These are phyloP conservation scores for Rhynchospora breviuscula DNA, from an alignment of 176 grass and related monocot species.

Conservation along the genomic window DNA sequence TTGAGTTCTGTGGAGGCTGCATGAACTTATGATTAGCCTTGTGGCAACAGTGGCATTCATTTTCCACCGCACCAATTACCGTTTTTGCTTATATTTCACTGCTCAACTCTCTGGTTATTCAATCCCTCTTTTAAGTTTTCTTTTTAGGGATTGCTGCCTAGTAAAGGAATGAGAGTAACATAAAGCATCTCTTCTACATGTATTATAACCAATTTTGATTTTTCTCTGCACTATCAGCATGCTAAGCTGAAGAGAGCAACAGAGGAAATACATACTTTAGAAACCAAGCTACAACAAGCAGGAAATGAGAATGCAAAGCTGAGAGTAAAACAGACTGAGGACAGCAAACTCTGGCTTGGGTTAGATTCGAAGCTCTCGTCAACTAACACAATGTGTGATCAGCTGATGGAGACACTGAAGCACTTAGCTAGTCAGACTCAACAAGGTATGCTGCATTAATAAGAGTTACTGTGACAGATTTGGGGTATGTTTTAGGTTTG, in stretches of 20 bases:
- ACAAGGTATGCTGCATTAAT: constrained; percentile 40
- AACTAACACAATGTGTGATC: constrained; percentile 75
- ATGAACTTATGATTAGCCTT: background rate
- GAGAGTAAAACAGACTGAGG: constrained; percentile 78
- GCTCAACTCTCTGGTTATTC: background rate
- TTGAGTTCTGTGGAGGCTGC: background rate
- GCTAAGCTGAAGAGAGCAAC: constrained; percentile 64
- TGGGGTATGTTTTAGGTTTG: background rate
- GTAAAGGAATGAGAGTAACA: background rate
- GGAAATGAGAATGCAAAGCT: constrained; percentile 83
- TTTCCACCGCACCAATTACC: background rate
- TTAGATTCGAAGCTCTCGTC: constrained; percentile 86
- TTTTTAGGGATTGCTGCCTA: background rate
- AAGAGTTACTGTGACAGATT: background rate
- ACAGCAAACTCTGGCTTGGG: constrained; percentile 73
- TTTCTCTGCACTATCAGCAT: constrained; percentile 32
- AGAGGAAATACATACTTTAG: constrained; percentile 76
- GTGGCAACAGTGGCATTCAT: background rate
- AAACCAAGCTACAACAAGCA: constrained; percentile 73
- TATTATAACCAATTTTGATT: background rate
- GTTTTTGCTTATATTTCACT: background rate
- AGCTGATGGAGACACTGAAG: constrained; percentile 81
- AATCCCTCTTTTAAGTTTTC: background rate
- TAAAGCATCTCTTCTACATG: background rate
- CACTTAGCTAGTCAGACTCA: constrained; percentile 62